Percentiles rank a stretch among this genome's conserved stretches.
These are phyloP conservation scores for Verticillium albo-atrum DNA, from an alignment of 2,329 filamentous ascomycete genomes.

Conservation along the genomic window DNA sequence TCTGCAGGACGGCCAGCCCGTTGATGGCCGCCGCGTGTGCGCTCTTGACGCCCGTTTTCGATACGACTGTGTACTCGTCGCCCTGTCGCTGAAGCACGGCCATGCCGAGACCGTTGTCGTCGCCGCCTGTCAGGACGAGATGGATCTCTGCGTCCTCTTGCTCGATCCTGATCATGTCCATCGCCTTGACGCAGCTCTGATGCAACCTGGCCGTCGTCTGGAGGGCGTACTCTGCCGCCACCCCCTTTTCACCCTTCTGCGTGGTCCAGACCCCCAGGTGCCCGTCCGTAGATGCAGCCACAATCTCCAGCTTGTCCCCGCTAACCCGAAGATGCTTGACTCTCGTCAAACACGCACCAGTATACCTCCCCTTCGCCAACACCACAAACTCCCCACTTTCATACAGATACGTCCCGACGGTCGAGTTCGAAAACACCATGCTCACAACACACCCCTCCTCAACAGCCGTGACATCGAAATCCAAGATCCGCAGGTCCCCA, in stretches of 20 bases:
- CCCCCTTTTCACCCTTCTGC: not conserved
- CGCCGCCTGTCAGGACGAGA: conserved; percentile 71
- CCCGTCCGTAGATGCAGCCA: conserved; percentile 81
- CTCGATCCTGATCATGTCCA: conserved; percentile 36
- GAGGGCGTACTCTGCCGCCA: conserved; percentile 18
- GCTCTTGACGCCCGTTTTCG: conserved; percentile 34
- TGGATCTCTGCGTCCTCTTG: conserved; percentile 20
- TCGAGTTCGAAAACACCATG: conserved; percentile 81
- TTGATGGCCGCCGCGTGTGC: conserved; percentile 73
- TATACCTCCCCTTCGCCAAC: conserved; percentile 55
- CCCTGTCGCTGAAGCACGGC: conserved; percentile 30
- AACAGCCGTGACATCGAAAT: conserved; percentile 36
- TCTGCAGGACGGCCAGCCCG: conserved; percentile 37
- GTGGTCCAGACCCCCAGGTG: conserved; percentile 58
- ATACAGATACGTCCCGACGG: conserved; percentile 58
- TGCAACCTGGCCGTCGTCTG: conserved; percentile 51
- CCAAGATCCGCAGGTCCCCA: conserved; percentile 74
- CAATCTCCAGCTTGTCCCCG: conserved; percentile 30
- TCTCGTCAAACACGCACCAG: conserved; percentile 73
- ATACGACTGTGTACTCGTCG: conserved; percentile 14
- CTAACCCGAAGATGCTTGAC: conserved; percentile 34
- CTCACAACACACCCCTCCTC: conserved; percentile 51
- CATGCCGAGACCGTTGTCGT: conserved; percentile 76
- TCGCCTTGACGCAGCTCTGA: conserved; percentile 73
- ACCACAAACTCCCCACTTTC: conserved; percentile 38